These are phyloP conservation scores for Aspergillus sergii DNA, from an alignment of 2,329 filamentous ascomycete species.

Conservation along the genomic window DNA sequence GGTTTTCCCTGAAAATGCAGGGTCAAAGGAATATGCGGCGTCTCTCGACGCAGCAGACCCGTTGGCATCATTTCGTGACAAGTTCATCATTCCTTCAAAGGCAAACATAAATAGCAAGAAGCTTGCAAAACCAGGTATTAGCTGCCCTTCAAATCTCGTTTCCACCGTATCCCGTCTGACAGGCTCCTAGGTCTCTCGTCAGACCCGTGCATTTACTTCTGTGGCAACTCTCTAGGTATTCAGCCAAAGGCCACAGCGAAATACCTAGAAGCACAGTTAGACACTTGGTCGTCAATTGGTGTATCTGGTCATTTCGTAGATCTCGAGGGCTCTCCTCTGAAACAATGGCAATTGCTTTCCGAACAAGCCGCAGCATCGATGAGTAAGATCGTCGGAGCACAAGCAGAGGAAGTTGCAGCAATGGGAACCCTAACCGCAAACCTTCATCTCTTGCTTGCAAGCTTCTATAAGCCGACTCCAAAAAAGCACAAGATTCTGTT, in stretches of 20 bases:
- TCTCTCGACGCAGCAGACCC: constrained; percentile 63
- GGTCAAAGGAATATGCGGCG: constrained; percentile 41
- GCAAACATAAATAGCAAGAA: constrained; percentile 68
- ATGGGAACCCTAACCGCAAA: constrained; percentile 87
- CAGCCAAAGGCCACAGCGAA: constrained; percentile 70
- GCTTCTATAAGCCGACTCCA: constrained; percentile 73
- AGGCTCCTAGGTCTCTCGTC: constrained; percentile 33
- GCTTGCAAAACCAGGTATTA: constrained; percentile 46
- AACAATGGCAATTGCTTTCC: constrained; percentile 75
- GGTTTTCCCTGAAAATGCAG: constrained; percentile 34
- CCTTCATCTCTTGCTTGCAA: constrained; percentile 76
- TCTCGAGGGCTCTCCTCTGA: constrained; percentile 67
- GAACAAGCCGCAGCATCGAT: constrained; percentile 72
- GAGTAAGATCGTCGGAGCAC: constrained; percentile 72
- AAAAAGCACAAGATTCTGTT: constrained; percentile 74
- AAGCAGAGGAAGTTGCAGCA: constrained; percentile 71
- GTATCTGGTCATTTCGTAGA: constrained; percentile 80
- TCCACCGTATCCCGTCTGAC: constrained; percentile 13
- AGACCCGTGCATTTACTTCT: constrained; percentile 68
- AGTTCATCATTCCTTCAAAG: constrained; percentile 79
- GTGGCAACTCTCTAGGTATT: constrained; percentile 84
- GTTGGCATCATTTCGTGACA: constrained; percentile 62
- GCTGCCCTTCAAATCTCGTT: neutral
- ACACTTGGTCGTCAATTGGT: constrained; percentile 80
- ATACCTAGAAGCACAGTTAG: constrained; percentile 71